Conservation (phyloP, 2,329 filamentous ascomycete species). For the Teratosphaeria pseudoeucalypti region DNA sequence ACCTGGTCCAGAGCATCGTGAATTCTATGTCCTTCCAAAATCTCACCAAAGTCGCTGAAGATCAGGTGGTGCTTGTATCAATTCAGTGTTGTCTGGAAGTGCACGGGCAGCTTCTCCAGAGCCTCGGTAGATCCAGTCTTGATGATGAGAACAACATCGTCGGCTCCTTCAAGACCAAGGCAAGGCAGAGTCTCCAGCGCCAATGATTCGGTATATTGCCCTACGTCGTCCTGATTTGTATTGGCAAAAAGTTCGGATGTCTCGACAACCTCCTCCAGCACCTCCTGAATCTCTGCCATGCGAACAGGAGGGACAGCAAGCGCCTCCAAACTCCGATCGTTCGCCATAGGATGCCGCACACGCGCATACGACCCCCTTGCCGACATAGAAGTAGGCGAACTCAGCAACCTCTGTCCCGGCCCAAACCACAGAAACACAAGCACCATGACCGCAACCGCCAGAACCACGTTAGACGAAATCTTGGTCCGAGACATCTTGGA, state of each 20-base stretch:
- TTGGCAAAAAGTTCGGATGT: not conserved
- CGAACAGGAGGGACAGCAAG: not conserved
- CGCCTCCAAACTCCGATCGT: not conserved
- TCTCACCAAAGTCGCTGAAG: slow-evolving; percentile 47
- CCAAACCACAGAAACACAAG: not conserved
- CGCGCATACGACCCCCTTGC: not conserved
- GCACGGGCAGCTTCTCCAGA: slow-evolving; percentile 43
- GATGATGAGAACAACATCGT: not conserved
- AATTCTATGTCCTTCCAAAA: slow-evolving; percentile 33
- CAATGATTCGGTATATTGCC: not conserved
- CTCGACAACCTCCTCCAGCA: not conserved
- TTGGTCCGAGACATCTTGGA: not conserved
- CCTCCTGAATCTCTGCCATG: not conserved
- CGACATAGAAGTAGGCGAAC: not conserved
- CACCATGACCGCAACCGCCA: not conserved
- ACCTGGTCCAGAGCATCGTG: slow-evolving; percentile 24
- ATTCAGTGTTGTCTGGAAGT: slow-evolving; percentile 43
- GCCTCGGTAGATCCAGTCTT: slow-evolving; percentile 48
- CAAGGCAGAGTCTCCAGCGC: not conserved
- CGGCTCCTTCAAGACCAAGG: not conserved
- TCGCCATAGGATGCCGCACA: not conserved
- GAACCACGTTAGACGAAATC: not conserved
- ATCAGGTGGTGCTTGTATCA: slow-evolving; percentile 47
- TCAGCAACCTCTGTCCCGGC: not conserved
- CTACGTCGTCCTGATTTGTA: not conserved